Base-by-base conservation (phyloP, 2,329 filamentous ascomycete genomes). In the Coniochaeta hoffmannii region DNA sequence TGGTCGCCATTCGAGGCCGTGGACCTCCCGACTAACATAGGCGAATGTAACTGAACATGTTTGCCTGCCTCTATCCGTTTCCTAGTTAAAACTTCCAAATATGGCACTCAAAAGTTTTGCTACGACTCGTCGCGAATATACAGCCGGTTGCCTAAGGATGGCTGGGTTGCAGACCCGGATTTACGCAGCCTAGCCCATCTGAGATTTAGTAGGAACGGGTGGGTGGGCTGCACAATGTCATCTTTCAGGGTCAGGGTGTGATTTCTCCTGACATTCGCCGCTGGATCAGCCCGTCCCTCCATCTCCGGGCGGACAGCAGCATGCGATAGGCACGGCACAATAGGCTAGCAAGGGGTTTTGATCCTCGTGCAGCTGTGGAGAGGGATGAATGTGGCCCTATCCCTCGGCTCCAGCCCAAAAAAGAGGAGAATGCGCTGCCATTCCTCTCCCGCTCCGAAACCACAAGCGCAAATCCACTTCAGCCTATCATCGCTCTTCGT, bases 381-480 rank as follows among this genome's bases (percentile, higher is more conserved):
- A 46, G 41, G 41, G 41, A 46, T 28, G 15, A 6, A 46, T 46
- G 41, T 46, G 41, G 19, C 24, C 41, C 41, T 46, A 46, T 46
- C 41, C 41, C 19, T 28, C 19, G 9, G 12, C 12, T 28, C 41
- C n/a, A 24, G 41, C 12, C 24, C 41, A 22, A 7, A n/a, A 28
- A 24, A 28, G 41, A 14, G 41, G 22, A 28, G 15, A 15, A 46
- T 15, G 58, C 61, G 62, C 63, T 59, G 56, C 56, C 56, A 55
- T 54, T 60, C 50, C 59, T 60, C 56, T 61, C 61, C 63, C 62
- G 63, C 62, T 64, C 62, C 68, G 68, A 71, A 69, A 70, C 69
- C 67, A 61, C 60, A 61, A 63, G 61, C 61, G 58, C 56, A 56
- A 55, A 55, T 55, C 56, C 60, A 54, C 46, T 52, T 55, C 50